Percentiles rank a stretch among this genome's conserved stretches.
phyloP scores from a whole-genome alignment of 257 asterid genomes.

The Salvia splendens region DNA sequence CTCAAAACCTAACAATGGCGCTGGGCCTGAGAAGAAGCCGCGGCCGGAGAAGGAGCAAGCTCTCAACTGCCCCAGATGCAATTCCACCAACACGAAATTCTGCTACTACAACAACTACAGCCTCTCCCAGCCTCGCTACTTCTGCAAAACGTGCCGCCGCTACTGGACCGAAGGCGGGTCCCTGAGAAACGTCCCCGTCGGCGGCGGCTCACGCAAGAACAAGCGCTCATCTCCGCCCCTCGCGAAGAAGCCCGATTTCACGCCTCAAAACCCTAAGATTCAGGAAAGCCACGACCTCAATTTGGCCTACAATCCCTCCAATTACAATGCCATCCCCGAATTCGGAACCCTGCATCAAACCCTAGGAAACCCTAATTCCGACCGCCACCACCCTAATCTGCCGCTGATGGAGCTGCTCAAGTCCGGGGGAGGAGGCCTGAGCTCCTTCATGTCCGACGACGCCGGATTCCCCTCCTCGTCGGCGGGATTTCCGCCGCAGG shows the following conservation, averaged over 20 bases:
- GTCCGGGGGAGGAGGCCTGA: constrained; percentile 29
- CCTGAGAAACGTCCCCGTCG: constrained; percentile 38
- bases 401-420: constrained; percentile 47
- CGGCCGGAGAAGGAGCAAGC: constrained; percentile 71
- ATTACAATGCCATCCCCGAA: constrained; percentile 30
- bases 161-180: constrained; percentile 93
- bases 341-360: constrained; percentile 21
- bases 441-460: constrained; percentile 45
- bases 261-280: constrained; percentile 50
- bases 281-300: constrained; percentile 50
- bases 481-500: constrained; percentile 35
- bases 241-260: constrained; percentile 35
- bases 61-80: constrained; percentile 80
- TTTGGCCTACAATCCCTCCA: constrained; percentile 42
- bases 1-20: constrained; percentile 27
- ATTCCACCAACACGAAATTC: constrained; percentile 79
- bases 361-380: constrained; percentile 27
- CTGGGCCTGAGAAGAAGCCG: constrained; percentile 49
- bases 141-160: constrained; percentile 83
- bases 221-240: constrained; percentile 43
- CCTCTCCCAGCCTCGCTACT: constrained; percentile 82
- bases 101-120: constrained; percentile 88
- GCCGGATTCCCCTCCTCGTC: constrained; percentile 36
- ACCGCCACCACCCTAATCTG: background rate
- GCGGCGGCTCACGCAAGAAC: constrained; percentile 67